These are phyloP conservation scores for Hansenula sp. DNA, from an alignment of 1,139 yeast genomes.

Conservation along the genomic window DNA sequence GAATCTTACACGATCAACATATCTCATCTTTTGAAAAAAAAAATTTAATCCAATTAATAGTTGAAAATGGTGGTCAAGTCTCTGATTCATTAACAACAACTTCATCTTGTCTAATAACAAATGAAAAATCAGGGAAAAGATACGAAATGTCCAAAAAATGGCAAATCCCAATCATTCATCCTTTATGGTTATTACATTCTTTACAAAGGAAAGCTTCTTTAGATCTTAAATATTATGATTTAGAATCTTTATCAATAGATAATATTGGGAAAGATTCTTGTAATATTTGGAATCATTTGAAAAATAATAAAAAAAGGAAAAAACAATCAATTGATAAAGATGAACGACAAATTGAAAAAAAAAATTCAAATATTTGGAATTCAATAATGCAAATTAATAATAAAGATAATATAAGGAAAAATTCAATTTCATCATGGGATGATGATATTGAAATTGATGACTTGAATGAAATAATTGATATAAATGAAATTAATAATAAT, in stretches of 20 bases:
- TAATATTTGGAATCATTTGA: slow-evolving; percentile 43
- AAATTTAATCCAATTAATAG: slow-evolving; percentile 35
- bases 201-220: slow-evolving; percentile 57
- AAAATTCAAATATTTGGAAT: slow-evolving; percentile 39
- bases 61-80: slow-evolving; percentile 54
- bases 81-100: slow-evolving; percentile 52
- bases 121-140: slow-evolving; percentile 55
- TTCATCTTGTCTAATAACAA: slow-evolving; percentile 50
- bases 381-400: slow-evolving; percentile 42
- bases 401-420: slow-evolving; percentile 16
- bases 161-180: slow-evolving; percentile 69
- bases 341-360: slow-evolving; percentile 6
- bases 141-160: slow-evolving; percentile 62
- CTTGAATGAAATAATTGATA: no score
- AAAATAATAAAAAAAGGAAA: slow-evolving; percentile 21
- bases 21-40: slow-evolving; percentile 22
- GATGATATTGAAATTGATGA: slow-evolving; percentile 24
- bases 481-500: slow-evolving; percentile 15
- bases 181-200: slow-evolving; percentile 70
- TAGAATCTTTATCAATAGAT: slow-evolving; percentile 27
- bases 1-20: slow-evolving; percentile 34
- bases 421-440: slow-evolving; percentile 30
- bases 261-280: slow-evolving; percentile 47
- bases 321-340: slow-evolving; percentile 23
- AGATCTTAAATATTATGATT: slow-evolving; percentile 43